These are phyloP conservation scores for Magnolia sinica DNA, from an alignment of 164 flowering plant genomes.

Conservation along the genomic window DNA sequence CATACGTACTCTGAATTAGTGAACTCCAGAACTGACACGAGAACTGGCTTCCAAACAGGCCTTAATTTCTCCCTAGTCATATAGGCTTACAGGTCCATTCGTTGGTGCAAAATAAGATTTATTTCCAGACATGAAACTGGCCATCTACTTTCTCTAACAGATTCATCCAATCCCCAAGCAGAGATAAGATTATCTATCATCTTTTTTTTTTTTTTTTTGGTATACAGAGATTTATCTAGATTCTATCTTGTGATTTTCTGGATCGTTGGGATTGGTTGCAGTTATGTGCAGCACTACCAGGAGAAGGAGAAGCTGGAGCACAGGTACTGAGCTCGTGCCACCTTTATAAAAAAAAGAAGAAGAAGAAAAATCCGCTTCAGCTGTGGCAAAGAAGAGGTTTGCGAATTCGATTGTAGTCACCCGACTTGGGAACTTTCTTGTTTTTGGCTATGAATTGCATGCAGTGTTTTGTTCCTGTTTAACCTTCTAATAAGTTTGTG, in stretches of 20 bases:
- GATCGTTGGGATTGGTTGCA: conserved; percentile 21
- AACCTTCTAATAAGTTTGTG: background rate
- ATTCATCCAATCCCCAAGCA: no score
- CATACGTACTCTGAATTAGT: no score
- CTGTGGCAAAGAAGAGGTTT: background rate
- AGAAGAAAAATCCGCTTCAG: background rate
- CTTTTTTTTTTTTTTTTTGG: no score
- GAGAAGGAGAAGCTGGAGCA: conserved; percentile 75
- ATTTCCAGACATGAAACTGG: no score
- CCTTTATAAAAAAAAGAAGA: background rate
- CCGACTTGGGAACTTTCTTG: background rate
- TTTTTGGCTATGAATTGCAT: background rate
- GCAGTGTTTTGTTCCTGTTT: background rate
- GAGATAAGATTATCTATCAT: no score
- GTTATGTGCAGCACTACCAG: conserved; percentile 57
- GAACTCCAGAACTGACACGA: no score
- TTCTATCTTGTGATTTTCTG: background rate
- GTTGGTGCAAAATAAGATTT: no score
- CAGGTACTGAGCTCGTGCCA: conserved; percentile 43
- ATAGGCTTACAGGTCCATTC: no score
- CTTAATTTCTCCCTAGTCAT: no score
- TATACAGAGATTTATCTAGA: background rate
- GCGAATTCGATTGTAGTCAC: background rate
- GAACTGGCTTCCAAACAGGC: no score
- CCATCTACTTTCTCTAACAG: no score